Percentiles rank a stretch among this genome's conserved stretches.
phyloP scores from a whole-genome alignment of 805 yeast species.

The Metschnikowia corniflorae region DNA sequence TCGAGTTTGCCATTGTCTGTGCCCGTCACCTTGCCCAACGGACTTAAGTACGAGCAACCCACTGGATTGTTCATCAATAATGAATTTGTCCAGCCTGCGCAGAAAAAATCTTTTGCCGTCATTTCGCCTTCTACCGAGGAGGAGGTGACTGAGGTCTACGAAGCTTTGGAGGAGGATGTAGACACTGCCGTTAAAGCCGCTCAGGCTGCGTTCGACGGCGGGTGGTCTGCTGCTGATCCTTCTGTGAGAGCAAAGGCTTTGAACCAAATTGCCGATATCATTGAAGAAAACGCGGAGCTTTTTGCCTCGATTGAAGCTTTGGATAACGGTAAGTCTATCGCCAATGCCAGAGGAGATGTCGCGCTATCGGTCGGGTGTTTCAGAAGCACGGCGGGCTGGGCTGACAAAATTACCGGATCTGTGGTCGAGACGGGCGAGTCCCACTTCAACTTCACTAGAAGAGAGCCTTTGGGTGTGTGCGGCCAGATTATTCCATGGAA shows the following conservation, averaged over 20 bases:
- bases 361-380: conserved; percentile 63
- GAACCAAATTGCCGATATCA: conserved; percentile 68
- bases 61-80: conserved; percentile 87
- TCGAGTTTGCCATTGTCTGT: conserved; percentile 38
- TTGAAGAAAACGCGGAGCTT: conserved; percentile 68
- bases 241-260: conserved; percentile 59
- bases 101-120: conserved; percentile 58
- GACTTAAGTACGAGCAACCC: conserved; percentile 70
- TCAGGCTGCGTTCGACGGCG: conserved; percentile 61
- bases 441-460: conserved; percentile 74
- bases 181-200: conserved; percentile 88
- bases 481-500: conserved; percentile 98
- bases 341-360: conserved; percentile 72
- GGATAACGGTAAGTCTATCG: conserved; percentile 85
- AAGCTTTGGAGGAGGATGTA: conserved; percentile 75
- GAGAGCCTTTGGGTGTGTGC: conserved; percentile 92
- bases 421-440: conserved; percentile 69
- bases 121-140: conserved; percentile 70
- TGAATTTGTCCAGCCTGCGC: conserved; percentile 62
- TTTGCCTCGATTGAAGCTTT: conserved; percentile 79
- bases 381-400: conserved; percentile 87
- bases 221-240: conserved; percentile 73
- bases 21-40: conserved; percentile 64
- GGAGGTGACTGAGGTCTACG: conserved; percentile 63
- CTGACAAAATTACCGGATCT: conserved; percentile 81